Evolutionary conservation across 2,329 filamentous ascomycete genomes (phyloP), one percentile per base, ranked within the genome.

Genomic region (Aureobasidium uvarum): DNA sequence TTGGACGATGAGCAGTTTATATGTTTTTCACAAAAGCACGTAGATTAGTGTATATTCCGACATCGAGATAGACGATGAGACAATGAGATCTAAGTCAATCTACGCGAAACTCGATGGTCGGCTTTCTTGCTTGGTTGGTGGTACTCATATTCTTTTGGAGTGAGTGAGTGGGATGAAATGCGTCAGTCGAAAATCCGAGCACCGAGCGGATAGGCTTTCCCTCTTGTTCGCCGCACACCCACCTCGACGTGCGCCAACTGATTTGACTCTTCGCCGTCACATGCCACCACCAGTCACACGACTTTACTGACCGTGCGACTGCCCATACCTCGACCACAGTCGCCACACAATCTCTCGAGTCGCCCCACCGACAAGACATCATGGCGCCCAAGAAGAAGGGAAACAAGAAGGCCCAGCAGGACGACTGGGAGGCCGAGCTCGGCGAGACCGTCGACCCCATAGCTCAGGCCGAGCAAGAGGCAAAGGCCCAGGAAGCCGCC

Each of bases 341-440:
- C 48, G 38, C 48, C 60, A 33, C 48, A 52, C 25, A n/a, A 39
- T 18, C 1, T 16, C 25, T 43, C 48, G 56, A 62, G 58, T 45
- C 46, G 14, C 46, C 60, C 25, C 38, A 18, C 23, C 41, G 46
- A 52, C 33, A 38, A 48, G 46, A 52, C 48, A 83, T 78, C 68
- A 98, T 97, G 94, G 81, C 93, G 74, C 93, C 93, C 68, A 97
- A 97, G 83, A 96, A 95, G 85, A 97, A 96, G 86, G 89, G 89
- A 77, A 90, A 88, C 80, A 96, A 94, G 84, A 88, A 88, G 78
- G 88, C 87, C 77, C 86, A 83, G 75, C 86, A 90, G 75, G 91
- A 96, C 74, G 92, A 97, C 83, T 97, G 94, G 94, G 95, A 98
- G 78, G 88, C 90, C 65, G 92, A 96, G 69, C 83, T 97, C 64